A percentile compares a stretch with the other conserved stretches of the same genome.
Evolutionary conservation across 805 yeast species (phyloP).

Genomic region (Candida fluviatilis): DNA sequence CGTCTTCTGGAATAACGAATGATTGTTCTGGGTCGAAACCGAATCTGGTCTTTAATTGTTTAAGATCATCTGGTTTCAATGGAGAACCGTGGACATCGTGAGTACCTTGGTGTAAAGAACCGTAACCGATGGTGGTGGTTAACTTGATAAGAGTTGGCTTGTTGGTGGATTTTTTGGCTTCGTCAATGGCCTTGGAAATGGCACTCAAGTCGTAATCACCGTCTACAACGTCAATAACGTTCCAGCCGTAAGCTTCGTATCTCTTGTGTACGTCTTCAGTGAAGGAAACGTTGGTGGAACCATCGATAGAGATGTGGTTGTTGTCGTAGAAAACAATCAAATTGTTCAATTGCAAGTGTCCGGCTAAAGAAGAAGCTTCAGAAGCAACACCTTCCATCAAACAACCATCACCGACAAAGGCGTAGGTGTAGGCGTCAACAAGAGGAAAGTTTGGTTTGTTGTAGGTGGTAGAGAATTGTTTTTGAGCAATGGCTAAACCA

Average conservation of each 20-base stretch:
- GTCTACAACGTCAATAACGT: conserved; percentile 67
- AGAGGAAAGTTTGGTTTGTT: conserved; percentile 79
- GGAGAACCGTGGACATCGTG: conserved; percentile 96
- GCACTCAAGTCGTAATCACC: conserved; percentile 78
- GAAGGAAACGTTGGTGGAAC: conserved; percentile 83
- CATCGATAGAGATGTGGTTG: conserved; percentile 95
- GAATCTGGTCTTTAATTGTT: conserved; percentile 74
- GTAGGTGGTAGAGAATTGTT: conserved; percentile 86
- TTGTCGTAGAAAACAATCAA: conserved; percentile 95
- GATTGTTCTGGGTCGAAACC: conserved; percentile 86
- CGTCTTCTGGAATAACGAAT: conserved; percentile 81
- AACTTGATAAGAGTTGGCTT: conserved; percentile 90
- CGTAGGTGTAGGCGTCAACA: conserved; percentile 72
- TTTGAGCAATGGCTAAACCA: conserved; percentile 94
- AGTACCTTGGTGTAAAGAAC: conserved; percentile 81
- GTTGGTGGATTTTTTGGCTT: conserved; percentile 71
- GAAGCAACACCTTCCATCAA: conserved; percentile 96
- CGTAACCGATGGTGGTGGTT: conserved; percentile 90
- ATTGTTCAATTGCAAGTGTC: conserved; percentile 90
- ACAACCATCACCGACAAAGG: conserved; percentile 95
- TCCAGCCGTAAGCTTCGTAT: conserved; percentile 94
- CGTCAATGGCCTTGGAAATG: conserved; percentile 68
- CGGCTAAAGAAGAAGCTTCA: conserved; percentile 93
- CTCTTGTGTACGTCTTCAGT: conserved; percentile 87
- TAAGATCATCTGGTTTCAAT: conserved; percentile 86